Evolutionary conservation across 805 yeast genomes (phyloP).

Genomic region (Zygotorulaspora sp.): DNA sequence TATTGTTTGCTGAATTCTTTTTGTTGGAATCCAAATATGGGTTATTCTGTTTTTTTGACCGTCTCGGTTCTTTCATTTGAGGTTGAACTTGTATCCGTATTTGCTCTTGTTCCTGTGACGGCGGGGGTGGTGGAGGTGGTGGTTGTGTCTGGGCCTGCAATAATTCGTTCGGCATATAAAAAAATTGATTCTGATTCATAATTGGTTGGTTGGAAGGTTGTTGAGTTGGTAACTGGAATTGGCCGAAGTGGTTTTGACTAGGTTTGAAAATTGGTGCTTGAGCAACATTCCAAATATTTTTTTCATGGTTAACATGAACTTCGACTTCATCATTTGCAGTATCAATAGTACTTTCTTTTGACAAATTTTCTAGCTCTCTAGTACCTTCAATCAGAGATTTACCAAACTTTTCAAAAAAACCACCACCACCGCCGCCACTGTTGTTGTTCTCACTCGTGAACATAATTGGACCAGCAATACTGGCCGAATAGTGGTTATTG

Average conservation of each 20-base stretch:
- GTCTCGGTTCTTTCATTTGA: constrained; percentile 2
- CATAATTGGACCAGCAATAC: constrained; percentile 23
- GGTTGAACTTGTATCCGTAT: constrained; percentile 1
- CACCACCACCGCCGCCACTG: constrained; percentile 13
- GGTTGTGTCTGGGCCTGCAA: constrained; percentile 9
- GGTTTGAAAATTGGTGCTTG: constrained; percentile 31
- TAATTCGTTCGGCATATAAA: constrained; percentile 9
- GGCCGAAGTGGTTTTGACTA: constrained; percentile 3
- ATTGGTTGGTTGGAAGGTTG: not conserved
- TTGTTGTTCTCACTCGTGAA: constrained; percentile 5
- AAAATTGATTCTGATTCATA: constrained; percentile 7
- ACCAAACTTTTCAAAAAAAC: constrained; percentile 36
- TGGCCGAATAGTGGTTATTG: constrained; percentile 24
- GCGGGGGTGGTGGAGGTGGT: constrained; percentile 1
- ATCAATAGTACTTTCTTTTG: constrained; percentile 2
- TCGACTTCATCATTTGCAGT: constrained; percentile 1
- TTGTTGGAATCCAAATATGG: constrained; percentile 26
- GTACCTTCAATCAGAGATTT: constrained; percentile 35
- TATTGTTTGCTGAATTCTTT: constrained; percentile 4
- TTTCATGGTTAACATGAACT: constrained; percentile 7
- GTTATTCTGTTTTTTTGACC: constrained; percentile 17
- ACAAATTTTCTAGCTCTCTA: constrained; percentile 27
- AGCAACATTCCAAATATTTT: constrained; percentile 30
- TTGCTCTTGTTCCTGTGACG: constrained; percentile 1
- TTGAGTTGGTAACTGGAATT: constrained; percentile 2